phyloP scores from a whole-genome alignment of 441 rosid genomes.

The Aquilaria agallochum region DNA sequence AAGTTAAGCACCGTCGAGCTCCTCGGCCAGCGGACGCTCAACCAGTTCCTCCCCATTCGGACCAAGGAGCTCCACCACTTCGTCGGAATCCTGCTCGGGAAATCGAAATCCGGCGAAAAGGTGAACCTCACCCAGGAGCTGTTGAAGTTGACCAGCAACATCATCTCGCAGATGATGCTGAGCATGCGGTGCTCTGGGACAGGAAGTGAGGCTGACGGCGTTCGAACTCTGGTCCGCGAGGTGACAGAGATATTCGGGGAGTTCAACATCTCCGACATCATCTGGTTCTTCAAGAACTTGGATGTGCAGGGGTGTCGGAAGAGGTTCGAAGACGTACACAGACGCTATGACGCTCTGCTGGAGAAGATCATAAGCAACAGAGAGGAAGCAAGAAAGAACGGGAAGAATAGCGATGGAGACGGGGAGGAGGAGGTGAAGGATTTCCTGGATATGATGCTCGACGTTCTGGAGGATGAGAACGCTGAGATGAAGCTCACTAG shows the following conservation, averaged over 20 bases:
- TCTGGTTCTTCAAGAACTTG: slow-evolving; percentile 29
- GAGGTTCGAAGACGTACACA: slow-evolving; percentile 16
- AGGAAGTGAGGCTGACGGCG: slow-evolving; percentile 10
- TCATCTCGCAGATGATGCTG: slow-evolving; percentile 30
- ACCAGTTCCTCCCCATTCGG: slow-evolving; percentile 21
- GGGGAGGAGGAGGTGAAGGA: slow-evolving; percentile 16
- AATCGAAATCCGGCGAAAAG: slow-evolving; percentile 10
- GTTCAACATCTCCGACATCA: slow-evolving; percentile 28
- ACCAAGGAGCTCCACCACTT: slow-evolving; percentile 16
- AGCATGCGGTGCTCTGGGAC: slow-evolving; percentile 18
- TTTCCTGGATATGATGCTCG: slow-evolving; percentile 29
- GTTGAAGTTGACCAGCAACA: slow-evolving; percentile 23
- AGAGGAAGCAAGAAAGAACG: slow-evolving; percentile 3
- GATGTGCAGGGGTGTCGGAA: slow-evolving; percentile 29
- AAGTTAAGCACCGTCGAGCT: slow-evolving; percentile 28
- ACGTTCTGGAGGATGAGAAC: slow-evolving; percentile 17
- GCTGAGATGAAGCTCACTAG: slow-evolving; percentile 22
- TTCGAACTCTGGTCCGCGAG: slow-evolving; percentile 19
- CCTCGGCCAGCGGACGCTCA: slow-evolving; percentile 16
- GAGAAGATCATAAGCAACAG: slow-evolving; percentile 23
- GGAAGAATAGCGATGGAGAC: not conserved
- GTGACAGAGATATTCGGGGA: slow-evolving; percentile 29
- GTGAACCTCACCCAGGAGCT: slow-evolving; percentile 28
- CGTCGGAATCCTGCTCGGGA: not conserved
- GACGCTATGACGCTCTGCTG: slow-evolving; percentile 19